phyloP scores from a whole-genome alignment of 2,329 filamentous ascomycete genomes.

The Fusarium oligoseptatum region DNA sequence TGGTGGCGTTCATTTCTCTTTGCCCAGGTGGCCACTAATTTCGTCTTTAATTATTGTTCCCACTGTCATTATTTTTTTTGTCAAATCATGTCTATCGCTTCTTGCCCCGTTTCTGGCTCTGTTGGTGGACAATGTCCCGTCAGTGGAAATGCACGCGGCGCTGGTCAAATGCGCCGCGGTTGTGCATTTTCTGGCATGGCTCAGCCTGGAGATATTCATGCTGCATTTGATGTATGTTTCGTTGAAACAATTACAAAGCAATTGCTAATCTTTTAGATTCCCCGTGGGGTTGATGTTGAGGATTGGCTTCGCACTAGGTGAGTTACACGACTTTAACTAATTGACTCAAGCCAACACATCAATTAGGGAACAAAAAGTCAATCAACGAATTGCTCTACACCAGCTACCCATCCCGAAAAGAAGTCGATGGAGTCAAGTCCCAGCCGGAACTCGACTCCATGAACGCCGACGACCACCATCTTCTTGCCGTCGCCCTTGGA shows the following conservation, averaged over 20 bases:
- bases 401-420: constrained; percentile 56
- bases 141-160: constrained; percentile 1
- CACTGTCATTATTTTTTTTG: too few relatives aligned
- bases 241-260: accelerated
- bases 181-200: constrained; percentile 34
- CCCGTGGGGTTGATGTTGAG: constrained; percentile 58
- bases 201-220: constrained; percentile 38
- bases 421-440: constrained; percentile 53
- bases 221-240: constrained; percentile 36
- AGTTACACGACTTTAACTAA: neutral
- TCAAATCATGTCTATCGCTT: constrained; percentile 48
- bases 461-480: constrained; percentile 61
- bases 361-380: constrained; percentile 56
- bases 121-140: constrained; percentile 43
- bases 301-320: constrained; percentile 60
- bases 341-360: neutral
- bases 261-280: constrained; percentile 52
- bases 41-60: neutral
- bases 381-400: constrained; percentile 64
- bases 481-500: constrained; percentile 65
- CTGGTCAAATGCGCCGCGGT: constrained; percentile 24
- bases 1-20: constrained; percentile 25
- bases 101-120: constrained; percentile 51
- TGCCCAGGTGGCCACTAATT: constrained; percentile 34
- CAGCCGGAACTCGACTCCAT: constrained; percentile 61